Base-by-base conservation (phyloP, 1,139 yeast genomes). In the Torulaspora pretoriensis region DNA sequence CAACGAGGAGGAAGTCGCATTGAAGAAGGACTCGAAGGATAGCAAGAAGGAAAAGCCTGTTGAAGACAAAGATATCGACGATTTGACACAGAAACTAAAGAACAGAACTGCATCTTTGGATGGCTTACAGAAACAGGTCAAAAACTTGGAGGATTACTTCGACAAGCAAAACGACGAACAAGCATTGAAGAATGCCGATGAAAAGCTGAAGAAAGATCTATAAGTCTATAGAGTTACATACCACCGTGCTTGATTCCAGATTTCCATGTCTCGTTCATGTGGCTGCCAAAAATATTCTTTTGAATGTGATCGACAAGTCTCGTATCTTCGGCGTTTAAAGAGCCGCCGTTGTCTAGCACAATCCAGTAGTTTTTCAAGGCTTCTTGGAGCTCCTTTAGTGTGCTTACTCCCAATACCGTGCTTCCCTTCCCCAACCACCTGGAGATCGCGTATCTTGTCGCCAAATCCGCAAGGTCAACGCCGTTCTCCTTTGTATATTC, bases 321-420 rank as follows among this genome's bases (percentile, higher is more conserved):
- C 4, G 62, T 70, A 54, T 83, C 89, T 1, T 55, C 44, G 3
- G 59, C 69, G 35, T 66, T 68, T 8, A 65, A 46, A 4, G 63
- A 57, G 4, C 67, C 65, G 3, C 58, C 58, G 38, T 69, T 63
- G 19, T 63, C 52, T 40, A 67, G 60, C n/a, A 81, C 80, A 10
- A 57, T 57, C 71, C 79, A 71, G 59, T 77, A 84, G 53, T 76
- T 79, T 0, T 60, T 57, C n/a, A 84, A 66, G 0, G 95, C 95
- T 34, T 67, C 70, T 24, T 77, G 66, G 45, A 89, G 72, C 59
- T 89, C 96, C 3, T 63, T 63, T 2, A 81, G 60, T 26, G 67
- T 76, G 30, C 87, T 78, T 7, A 85, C 81, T 0, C 97, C 97
- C 45, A 88, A 67, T 3, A 88, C 94, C 3, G 88, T 78, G 2